A percentile compares a stretch with the other conserved stretches of the same genome.
phyloP scores from a whole-genome alignment of 2,329 filamentous ascomycete genomes.

The Colletotrichum scovillei region DNA sequence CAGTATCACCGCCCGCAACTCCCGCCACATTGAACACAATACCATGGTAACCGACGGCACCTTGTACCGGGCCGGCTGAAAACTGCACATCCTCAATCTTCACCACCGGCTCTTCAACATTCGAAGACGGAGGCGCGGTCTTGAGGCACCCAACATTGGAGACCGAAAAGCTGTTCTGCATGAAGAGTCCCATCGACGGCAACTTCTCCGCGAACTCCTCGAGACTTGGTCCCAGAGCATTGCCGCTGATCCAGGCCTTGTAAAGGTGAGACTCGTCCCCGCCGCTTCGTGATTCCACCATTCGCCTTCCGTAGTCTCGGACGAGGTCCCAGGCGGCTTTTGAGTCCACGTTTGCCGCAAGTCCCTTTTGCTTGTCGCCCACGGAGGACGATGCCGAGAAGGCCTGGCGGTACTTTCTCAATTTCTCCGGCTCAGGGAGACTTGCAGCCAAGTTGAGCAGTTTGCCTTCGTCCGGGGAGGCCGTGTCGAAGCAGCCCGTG shows the following conservation, averaged over 20 bases:
- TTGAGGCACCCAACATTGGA: conserved; percentile 36
- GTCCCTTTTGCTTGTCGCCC: not conserved
- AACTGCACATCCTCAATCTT: conserved; percentile 36
- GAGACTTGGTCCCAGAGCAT: conserved; percentile 38
- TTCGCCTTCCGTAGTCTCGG: conserved; percentile 12
- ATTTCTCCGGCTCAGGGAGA: conserved; percentile 6
- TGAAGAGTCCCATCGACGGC: conserved; percentile 4
- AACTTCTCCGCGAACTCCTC: conserved; percentile 37
- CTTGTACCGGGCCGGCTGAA: conserved; percentile 25
- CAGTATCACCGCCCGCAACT: conserved; percentile 17
- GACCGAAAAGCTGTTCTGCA: conserved; percentile 30
- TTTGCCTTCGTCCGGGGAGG: conserved; percentile 2
- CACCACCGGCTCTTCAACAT: not conserved
- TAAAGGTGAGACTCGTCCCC: conserved; percentile 18
- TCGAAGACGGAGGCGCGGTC: not conserved
- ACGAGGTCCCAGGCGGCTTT: conserved; percentile 19
- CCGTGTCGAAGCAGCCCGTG: conserved; percentile 1
- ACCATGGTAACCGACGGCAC: conserved; percentile 26
- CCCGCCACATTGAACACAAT: conserved; percentile 31
- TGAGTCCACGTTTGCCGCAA: not conserved
- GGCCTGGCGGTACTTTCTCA: conserved; percentile 17
- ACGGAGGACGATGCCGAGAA: not conserved
- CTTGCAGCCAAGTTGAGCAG: conserved; percentile 28
- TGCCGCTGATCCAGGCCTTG: conserved; percentile 27
- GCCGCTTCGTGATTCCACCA: conserved; percentile 11